A percentile compares a stretch with the other conserved stretches of the same genome.
These are phyloP conservation scores for Cyclotella cryptica DNA, from an alignment of 108 stramenopile genomes.

Conservation along the genomic window DNA sequence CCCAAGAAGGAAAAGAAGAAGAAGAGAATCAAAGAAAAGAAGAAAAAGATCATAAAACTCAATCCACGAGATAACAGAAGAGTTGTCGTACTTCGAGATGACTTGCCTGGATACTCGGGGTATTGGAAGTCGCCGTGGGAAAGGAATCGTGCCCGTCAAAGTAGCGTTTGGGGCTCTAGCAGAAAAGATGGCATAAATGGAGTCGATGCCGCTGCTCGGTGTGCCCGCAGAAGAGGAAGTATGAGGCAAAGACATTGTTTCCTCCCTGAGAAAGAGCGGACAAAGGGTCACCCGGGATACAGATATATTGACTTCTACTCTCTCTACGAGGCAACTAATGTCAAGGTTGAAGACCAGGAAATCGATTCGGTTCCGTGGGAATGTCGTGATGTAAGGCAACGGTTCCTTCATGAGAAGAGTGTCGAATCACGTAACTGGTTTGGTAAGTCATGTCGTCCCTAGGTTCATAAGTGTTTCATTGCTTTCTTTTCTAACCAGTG, in stretches of 20 bases:
- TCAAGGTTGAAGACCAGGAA: constrained; percentile 40
- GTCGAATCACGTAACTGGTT: constrained; percentile 84
- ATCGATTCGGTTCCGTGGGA: constrained; percentile 80
- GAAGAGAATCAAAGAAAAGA: constrained; percentile 8
- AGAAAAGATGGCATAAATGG: constrained; percentile 22
- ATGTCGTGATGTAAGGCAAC: constrained; percentile 75
- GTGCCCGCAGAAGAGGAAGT: constrained; percentile 19
- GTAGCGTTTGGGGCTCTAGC: neutral
- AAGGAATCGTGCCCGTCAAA: constrained; percentile 7
- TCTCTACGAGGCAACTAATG: constrained; percentile 66
- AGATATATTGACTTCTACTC: constrained; percentile 75
- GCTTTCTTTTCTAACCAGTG: neutral
- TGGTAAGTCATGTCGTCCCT: constrained; percentile 39
- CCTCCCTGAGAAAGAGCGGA: constrained; percentile 49
- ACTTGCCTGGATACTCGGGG: constrained; percentile 28
- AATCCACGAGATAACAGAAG: neutral
- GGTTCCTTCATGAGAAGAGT: constrained; percentile 80
- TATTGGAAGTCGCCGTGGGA: constrained; percentile 53
- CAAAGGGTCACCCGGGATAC: constrained; percentile 67
- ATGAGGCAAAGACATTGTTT: constrained; percentile 18
- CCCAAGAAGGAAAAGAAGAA: constrained; percentile 16
- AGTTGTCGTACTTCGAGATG: constrained; percentile 1
- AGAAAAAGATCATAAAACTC: constrained; percentile 8
- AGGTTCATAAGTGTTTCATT: neutral
- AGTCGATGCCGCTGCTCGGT: constrained; percentile 26